phyloP scores from a whole-genome alignment of 495 filamentous ascomycete species.

The Neurospora discreta region DNA sequence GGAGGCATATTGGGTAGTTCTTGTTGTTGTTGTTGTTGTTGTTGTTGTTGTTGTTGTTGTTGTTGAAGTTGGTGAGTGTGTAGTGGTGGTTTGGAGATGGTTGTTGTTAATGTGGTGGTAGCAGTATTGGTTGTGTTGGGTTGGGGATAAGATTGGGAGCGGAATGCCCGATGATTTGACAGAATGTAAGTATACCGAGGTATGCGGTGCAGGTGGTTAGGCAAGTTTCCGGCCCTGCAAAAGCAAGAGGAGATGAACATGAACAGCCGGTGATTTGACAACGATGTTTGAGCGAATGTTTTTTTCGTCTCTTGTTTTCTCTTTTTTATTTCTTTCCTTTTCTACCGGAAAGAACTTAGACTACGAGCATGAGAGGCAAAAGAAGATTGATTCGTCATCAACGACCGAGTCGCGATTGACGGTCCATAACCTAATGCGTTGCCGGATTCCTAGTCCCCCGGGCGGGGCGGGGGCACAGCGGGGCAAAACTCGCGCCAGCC shows the following conservation, averaged over 20 bases:
- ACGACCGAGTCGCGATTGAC: not conserved
- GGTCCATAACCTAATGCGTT: not conserved
- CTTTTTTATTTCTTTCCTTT: not conserved
- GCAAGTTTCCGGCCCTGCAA: not conserved
- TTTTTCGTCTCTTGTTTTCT: too few relatives aligned
- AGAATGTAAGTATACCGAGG: not conserved
- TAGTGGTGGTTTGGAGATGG: not conserved
- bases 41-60: not conserved
- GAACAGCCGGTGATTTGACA: not conserved
- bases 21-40: not conserved
- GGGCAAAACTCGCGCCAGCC: not conserved
- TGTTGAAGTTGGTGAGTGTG: not conserved
- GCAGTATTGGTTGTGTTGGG: not conserved
- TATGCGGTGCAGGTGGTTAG: not conserved
- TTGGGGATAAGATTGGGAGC: not conserved
- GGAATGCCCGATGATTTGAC: not conserved
- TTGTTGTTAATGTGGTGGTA: not conserved
- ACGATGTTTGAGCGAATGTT: not conserved
- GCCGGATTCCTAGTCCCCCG: not conserved
- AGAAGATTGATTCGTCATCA: not conserved
- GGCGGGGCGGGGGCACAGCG: not conserved
- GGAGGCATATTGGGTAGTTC: not conserved
- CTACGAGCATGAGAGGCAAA: not conserved
- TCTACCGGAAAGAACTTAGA: not conserved
- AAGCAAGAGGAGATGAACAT: not conserved